Evolutionary conservation across 306 rosid species (phyloP).

Genomic region (Quercus engelmannii): DNA sequence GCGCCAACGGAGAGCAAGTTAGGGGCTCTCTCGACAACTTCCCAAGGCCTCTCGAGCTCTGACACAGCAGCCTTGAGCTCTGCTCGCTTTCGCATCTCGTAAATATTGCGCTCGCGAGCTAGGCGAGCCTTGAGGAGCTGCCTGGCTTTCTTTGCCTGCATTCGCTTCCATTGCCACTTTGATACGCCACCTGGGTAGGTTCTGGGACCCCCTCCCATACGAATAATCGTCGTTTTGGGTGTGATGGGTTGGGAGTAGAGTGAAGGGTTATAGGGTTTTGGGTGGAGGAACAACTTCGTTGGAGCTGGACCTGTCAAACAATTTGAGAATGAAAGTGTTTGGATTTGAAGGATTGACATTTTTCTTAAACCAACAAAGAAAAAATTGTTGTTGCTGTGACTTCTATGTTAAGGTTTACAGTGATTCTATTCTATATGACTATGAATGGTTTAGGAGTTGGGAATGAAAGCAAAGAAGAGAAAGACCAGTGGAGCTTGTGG

Average conservation of each 20-base stretch:
- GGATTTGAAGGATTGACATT: constrained; percentile 14
- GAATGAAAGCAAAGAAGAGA: too few species aligned
- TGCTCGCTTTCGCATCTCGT: constrained; percentile 96
- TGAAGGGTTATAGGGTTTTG: constrained; percentile 19
- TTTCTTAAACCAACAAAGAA: too few species aligned
- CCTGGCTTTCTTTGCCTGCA: constrained; percentile 85
- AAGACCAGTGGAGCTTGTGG: too few species aligned
- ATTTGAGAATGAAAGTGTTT: constrained; percentile 35
- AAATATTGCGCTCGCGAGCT: constrained; percentile 79
- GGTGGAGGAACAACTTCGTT: constrained; percentile 31
- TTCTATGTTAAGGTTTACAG: not conserved
- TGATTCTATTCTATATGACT: too few species aligned
- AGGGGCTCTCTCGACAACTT: constrained; percentile 69
- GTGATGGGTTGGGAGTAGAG: constrained; percentile 9
- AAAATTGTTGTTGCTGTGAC: too few species aligned
- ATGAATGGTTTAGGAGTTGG: too few species aligned
- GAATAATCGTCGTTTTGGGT: constrained; percentile 41
- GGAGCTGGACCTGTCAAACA: constrained; percentile 29
- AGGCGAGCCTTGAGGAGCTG: constrained; percentile 87
- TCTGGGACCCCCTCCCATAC: constrained; percentile 99
- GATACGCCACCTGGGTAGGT: constrained; percentile 92
- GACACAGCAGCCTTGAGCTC: constrained; percentile 86
- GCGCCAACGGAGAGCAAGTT: constrained; percentile 66
- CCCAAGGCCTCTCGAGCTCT: constrained; percentile 96
- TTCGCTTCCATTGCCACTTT: constrained; percentile 97